These are phyloP conservation scores for Obelidium mucronatum DNA, from an alignment of 192 early-diverging fungal species.

Conservation along the genomic window DNA sequence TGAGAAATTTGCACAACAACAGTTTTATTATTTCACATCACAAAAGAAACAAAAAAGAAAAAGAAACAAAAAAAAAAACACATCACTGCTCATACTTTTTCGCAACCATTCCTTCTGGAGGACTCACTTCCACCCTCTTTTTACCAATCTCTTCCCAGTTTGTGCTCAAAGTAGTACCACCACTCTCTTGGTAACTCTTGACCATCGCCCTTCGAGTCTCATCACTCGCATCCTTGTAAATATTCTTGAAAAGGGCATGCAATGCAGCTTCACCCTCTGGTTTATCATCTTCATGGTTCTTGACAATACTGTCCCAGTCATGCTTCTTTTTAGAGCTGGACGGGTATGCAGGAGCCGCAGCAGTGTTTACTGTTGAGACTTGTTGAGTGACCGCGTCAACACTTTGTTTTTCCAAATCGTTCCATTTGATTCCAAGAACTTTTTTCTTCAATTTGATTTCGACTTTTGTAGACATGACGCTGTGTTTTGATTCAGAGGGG, in stretches of 20 bases:
- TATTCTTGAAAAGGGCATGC: constrained; percentile 90
- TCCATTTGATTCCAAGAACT: constrained; percentile 82
- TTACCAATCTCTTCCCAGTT: constrained; percentile 95
- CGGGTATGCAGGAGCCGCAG: constrained; percentile 54
- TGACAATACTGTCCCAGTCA: constrained; percentile 90
- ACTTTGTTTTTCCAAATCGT: constrained; percentile 66
- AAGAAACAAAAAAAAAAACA: no score
- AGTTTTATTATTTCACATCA: no score
- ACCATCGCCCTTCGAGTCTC: constrained; percentile 94
- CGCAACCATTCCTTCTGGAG: constrained; percentile 92
- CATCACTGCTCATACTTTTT: constrained; percentile 65
- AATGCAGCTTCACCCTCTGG: constrained; percentile 89
- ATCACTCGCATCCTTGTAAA: constrained; percentile 90
- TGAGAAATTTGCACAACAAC: no score
- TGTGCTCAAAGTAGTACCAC: constrained; percentile 92
- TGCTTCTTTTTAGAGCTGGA: constrained; percentile 59
- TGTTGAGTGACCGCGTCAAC: not conserved
- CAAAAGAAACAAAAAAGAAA: no score
- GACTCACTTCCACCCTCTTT: constrained; percentile 82
- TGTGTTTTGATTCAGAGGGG: constrained; percentile 61
- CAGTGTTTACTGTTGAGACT: constrained; percentile 46
- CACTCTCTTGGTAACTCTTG: constrained; percentile 96
- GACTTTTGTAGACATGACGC: constrained; percentile 59
- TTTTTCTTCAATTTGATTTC: constrained; percentile 75
- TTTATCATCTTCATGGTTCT: constrained; percentile 78